These are phyloP conservation scores for Plectranthus barbatus DNA, from an alignment of 257 asterid species.

Conservation along the genomic window DNA sequence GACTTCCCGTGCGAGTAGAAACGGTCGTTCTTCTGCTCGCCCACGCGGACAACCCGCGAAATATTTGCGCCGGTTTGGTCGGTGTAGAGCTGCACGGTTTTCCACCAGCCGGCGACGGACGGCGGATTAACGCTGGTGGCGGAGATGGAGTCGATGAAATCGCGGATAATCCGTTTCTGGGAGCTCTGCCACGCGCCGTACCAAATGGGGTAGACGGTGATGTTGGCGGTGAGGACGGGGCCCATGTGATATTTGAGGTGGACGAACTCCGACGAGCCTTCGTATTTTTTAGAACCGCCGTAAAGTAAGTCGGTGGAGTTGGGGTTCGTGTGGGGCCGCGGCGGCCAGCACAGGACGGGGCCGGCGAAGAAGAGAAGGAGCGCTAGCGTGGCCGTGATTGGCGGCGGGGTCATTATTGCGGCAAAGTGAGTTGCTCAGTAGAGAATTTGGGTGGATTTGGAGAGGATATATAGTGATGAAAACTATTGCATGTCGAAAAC, in stretches of 20 bases:
- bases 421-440: not conserved
- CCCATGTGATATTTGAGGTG: slow-evolving; percentile 84
- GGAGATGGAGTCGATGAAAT: too few relatives aligned
- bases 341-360: slow-evolving; percentile 52
- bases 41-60: too few relatives aligned
- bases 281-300: slow-evolving; percentile 68
- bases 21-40: too few relatives aligned
- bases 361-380: slow-evolving; percentile 15
- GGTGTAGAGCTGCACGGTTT: too few relatives aligned
- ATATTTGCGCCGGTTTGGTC: too few relatives aligned
- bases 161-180: slow-evolving; percentile 69
- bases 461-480: slow-evolving; percentile 1
- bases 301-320: slow-evolving; percentile 46
- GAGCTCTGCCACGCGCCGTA: slow-evolving; percentile 64
- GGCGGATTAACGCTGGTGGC: too few relatives aligned
- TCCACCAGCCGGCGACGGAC: too few relatives aligned
- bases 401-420: slow-evolving; percentile 5
- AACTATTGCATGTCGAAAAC: too few relatives aligned
- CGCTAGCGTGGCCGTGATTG: too few relatives aligned
- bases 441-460: not conserved
- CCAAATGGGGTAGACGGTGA: slow-evolving; percentile 84
- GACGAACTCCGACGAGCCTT: slow-evolving; percentile 82
- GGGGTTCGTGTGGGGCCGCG: slow-evolving; percentile 47
- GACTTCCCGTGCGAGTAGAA: too few relatives aligned
- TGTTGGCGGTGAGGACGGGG: slow-evolving; percentile 68